A percentile compares a stretch with the other conserved stretches of the same genome.
phyloP scores from a whole-genome alignment of 2,329 filamentous ascomycete species.

The Claviceps lovelessii region DNA sequence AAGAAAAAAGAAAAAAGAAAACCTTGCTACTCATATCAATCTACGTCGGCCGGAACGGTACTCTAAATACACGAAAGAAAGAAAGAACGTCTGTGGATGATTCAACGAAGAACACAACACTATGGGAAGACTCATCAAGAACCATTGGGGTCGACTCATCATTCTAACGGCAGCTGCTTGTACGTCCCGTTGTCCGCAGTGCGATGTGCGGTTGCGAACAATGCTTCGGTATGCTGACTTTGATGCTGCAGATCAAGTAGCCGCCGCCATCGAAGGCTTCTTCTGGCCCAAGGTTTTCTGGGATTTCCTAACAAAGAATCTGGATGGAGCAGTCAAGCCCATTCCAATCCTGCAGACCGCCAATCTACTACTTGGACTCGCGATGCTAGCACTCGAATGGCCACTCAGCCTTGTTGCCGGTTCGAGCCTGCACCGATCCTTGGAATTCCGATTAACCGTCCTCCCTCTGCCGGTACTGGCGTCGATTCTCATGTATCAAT shows the following conservation, averaged over 20 bases:
- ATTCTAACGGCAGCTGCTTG: slow-evolving; percentile 70
- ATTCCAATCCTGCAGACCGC: slow-evolving; percentile 79
- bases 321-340: slow-evolving; percentile 75
- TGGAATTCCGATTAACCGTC: slow-evolving; percentile 71
- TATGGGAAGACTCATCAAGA: slow-evolving; percentile 99
- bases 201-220: background rate
- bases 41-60: background rate
- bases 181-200: slow-evolving; percentile 27
- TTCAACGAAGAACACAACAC: slow-evolving; percentile 11
- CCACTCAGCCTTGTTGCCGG: slow-evolving; percentile 67
- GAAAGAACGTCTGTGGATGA: slow-evolving; percentile 1
- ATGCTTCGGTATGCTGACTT: slow-evolving; percentile 8
- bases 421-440: slow-evolving; percentile 64
- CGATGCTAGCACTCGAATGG: slow-evolving; percentile 81
- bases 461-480: slow-evolving; percentile 66
- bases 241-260: slow-evolving; percentile 59
- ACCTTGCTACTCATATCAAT: background rate
- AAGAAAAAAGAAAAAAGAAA: too few relatives aligned
- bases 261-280: slow-evolving; percentile 69
- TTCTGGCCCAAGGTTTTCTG: slow-evolving; percentile 99
- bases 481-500: slow-evolving; percentile 74
- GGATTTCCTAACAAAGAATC: slow-evolving; percentile 85
- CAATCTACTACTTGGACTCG: slow-evolving; percentile 69
- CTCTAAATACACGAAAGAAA: background rate
- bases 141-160: slow-evolving; percentile 95